These are phyloP conservation scores for Chalciporus sphaerocephalus DNA, from an alignment of 768 basidiomycete genomes.

Conservation along the genomic window DNA sequence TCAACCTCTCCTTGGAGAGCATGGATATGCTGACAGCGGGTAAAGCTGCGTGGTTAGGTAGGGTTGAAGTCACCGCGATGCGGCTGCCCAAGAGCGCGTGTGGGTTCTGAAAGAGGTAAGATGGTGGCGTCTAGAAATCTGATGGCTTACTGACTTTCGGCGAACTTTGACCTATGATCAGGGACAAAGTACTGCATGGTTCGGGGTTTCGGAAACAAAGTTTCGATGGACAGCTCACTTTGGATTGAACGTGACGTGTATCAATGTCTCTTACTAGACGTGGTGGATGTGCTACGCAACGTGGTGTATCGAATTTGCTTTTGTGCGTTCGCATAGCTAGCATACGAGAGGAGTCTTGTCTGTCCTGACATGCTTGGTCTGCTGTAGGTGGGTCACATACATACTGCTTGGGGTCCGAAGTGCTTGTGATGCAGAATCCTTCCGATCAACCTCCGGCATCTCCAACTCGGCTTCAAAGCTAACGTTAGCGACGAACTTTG, in stretches of 20 bases:
- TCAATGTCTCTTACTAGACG: not conserved
- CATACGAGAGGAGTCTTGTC: not conserved
- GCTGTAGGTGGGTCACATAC: not conserved
- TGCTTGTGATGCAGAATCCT: not conserved
- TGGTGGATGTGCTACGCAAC: not conserved
- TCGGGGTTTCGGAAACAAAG: not conserved
- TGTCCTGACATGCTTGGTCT: not conserved
- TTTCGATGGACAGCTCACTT: not conserved
- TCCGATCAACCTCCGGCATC: not conserved
- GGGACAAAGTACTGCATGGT: not conserved
- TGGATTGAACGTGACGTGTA: not conserved
- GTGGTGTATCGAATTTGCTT: not conserved
- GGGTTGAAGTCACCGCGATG: slow-evolving; percentile 19
- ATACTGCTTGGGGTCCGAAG: too few relatives aligned
- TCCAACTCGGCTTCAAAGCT: not conserved
- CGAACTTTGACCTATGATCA: not conserved
- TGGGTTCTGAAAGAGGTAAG: slow-evolving; percentile 3
- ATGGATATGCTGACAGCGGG: slow-evolving; percentile 34
- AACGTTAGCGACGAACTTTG: too few relatives aligned
- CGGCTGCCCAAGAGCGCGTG: slow-evolving; percentile 15
- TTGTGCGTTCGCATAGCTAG: not conserved
- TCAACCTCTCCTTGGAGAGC: slow-evolving; percentile 34
- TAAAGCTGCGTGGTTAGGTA: slow-evolving; percentile 27
- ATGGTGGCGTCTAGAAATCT: not conserved
- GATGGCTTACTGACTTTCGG: not conserved